phyloP scores from a whole-genome alignment of 441 rosid species.

The Adansonia grandidieri region DNA sequence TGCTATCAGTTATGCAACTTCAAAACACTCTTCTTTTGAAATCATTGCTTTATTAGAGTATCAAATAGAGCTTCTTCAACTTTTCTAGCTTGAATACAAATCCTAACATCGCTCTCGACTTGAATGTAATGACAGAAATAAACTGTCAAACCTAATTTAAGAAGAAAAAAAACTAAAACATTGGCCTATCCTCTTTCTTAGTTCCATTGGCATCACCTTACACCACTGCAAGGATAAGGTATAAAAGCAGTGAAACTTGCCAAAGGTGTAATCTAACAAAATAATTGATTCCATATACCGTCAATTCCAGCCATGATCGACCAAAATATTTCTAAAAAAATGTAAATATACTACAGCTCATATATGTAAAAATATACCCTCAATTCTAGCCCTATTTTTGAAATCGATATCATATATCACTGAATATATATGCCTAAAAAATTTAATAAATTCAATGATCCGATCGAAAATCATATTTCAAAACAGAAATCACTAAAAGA shows the following conservation, averaged over 20 bases:
- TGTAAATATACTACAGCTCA: not conserved
- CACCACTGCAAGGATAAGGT: not conserved
- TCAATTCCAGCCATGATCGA: not conserved
- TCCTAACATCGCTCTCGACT: not conserved
- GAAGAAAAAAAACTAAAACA: not conserved
- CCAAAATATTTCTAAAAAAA: not conserved
- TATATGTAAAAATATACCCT: not conserved
- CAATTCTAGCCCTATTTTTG: conserved; percentile 4
- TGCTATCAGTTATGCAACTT: not conserved
- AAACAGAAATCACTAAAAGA: conserved; percentile 30
- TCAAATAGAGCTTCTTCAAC: not conserved
- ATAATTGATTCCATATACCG: not conserved
- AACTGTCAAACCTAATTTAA: not conserved
- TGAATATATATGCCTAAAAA: not conserved
- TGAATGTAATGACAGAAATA: not conserved
- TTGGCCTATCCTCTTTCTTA: not conserved
- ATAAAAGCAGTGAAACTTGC: not conserved
- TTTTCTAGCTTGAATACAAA: conserved; percentile 11
- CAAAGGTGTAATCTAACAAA: not conserved
- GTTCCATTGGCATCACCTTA: not conserved
- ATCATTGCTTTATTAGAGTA: not conserved
- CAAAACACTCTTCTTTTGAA: not conserved
- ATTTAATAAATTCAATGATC: not conserved
- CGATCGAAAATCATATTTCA: conserved; percentile 22
- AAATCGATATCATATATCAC: conserved; percentile 1